A percentile compares a stretch with the other conserved stretches of the same genome.
These are phyloP conservation scores for Naganishia sp. DNA, from an alignment of 1,284 basidiomycete genomes.

Conservation along the genomic window DNA sequence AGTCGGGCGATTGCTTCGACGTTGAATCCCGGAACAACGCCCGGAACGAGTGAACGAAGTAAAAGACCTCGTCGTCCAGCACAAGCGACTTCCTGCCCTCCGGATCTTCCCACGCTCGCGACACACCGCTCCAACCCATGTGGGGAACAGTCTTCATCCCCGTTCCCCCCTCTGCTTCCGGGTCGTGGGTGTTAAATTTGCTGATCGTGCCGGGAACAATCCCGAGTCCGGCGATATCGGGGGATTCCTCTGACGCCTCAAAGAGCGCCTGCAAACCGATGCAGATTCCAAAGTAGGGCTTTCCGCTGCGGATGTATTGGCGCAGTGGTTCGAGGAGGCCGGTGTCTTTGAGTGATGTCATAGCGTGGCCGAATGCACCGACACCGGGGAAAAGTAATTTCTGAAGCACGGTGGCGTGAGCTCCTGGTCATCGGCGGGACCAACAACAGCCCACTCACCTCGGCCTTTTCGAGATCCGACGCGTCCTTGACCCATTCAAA, in stretches of 20 bases:
- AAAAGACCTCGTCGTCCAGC: conserved; percentile 67
- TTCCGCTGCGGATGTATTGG: conserved; percentile 81
- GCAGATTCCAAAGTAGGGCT: conserved; percentile 97
- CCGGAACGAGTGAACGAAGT: conserved; percentile 86
- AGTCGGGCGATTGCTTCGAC: conserved; percentile 61
- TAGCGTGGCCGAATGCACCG: conserved; percentile 87
- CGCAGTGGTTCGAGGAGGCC: conserved; percentile 80
- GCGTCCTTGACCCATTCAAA: conserved; percentile 87
- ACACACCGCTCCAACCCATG: conserved; percentile 92
- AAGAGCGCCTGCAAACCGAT: conserved; percentile 97
- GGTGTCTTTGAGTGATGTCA: conserved; percentile 70
- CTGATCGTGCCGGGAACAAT: conserved; percentile 54
- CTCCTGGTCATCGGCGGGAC: background rate
- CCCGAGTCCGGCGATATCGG: conserved; percentile 51
- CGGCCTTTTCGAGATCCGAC: conserved; percentile 83
- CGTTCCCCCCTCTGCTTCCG: conserved; percentile 33
- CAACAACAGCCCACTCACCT: conserved; percentile 63
- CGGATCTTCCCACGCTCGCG: conserved; percentile 42
- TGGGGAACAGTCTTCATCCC: conserved; percentile 83
- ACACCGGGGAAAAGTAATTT: conserved; percentile 98
- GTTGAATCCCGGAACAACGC: conserved; percentile 54
- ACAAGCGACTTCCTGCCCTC: conserved; percentile 53
- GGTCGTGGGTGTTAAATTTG: conserved; percentile 48
- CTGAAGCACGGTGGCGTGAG: conserved; percentile 56
- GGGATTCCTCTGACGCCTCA: conserved; percentile 72